Conservation (phyloP, 192 early-diverging fungal species). For the Funneliformis mosseae region DNA sequence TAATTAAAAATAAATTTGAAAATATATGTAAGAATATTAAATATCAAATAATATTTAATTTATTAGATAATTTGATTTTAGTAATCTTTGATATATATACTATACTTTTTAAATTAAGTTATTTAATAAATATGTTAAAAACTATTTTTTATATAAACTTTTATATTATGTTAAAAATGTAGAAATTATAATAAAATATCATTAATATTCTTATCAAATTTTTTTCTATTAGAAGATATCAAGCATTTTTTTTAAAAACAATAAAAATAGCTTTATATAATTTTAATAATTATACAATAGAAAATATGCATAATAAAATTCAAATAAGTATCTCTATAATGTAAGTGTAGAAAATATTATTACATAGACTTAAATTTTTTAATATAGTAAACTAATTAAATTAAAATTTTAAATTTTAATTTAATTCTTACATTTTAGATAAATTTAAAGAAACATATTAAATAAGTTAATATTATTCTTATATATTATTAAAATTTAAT, state of each 20-base stretch:
- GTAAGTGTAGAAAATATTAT: not conserved
- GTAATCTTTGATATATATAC: not conserved
- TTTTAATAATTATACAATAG: not conserved
- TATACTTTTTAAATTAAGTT: not conserved
- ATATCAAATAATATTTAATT: not conserved
- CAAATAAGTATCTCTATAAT: too few relatives aligned
- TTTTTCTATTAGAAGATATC: too few relatives aligned
- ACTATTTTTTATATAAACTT: not conserved
- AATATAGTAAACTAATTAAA: too few relatives aligned
- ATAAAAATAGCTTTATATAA: not conserved
- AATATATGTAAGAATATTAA: too few relatives aligned
- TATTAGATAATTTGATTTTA: not conserved
- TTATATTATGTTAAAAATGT: not conserved
- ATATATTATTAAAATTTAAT: too few relatives aligned
- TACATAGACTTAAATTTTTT: not conserved
- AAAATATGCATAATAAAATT: too few relatives aligned
- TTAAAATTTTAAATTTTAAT: too few relatives aligned
- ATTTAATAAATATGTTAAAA: not conserved
- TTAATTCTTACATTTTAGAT: too few relatives aligned
- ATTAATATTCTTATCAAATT: not conserved
- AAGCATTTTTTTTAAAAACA: not conserved
- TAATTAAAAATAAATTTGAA: not conserved
- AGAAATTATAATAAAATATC: constrained; percentile 7
- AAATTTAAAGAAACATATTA: too few relatives aligned
- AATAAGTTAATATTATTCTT: too few relatives aligned